Conservation (phyloP, 2,329 filamentous ascomycete species). For the Alternaria rosae region DNA sequence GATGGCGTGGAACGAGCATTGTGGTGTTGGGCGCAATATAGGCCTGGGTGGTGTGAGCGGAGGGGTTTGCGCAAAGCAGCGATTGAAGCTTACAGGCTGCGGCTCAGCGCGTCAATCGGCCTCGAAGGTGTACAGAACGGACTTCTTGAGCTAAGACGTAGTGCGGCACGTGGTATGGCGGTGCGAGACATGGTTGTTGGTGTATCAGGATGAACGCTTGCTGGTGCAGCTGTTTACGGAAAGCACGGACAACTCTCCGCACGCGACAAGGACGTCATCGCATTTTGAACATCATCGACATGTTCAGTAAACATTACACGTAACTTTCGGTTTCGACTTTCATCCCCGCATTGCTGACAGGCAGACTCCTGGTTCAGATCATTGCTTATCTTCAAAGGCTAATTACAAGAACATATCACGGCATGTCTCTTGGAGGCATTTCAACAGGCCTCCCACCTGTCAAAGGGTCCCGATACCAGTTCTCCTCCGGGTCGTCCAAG, state of each 20-base stretch:
- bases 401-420: background rate
- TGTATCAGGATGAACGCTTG: background rate
- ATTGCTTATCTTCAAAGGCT: background rate
- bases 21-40: conserved; percentile 12
- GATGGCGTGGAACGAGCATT: conserved; percentile 12
- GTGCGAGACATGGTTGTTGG: conserved; percentile 34
- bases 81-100: conserved; percentile 32
- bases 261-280: conserved; percentile 14
- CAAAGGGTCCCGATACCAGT: conserved; percentile 58
- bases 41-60: conserved; percentile 20
- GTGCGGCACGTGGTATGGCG: conserved; percentile 30
- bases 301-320: too few species aligned
- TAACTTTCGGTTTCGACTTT: background rate
- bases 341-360: background rate
- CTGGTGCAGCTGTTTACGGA: background rate
- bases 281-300: background rate
- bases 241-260: conserved; percentile 11
- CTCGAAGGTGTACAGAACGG: conserved; percentile 17
- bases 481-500: conserved; percentile 59
- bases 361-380: background rate
- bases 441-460: conserved; percentile 3
- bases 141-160: conserved; percentile 27
- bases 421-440: background rate
- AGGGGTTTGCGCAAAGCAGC: conserved; percentile 1
- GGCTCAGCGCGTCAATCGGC: conserved; percentile 35